phyloP scores from a whole-genome alignment of 1,284 basidiomycete species.

The Papiliotrema terrestris region DNA sequence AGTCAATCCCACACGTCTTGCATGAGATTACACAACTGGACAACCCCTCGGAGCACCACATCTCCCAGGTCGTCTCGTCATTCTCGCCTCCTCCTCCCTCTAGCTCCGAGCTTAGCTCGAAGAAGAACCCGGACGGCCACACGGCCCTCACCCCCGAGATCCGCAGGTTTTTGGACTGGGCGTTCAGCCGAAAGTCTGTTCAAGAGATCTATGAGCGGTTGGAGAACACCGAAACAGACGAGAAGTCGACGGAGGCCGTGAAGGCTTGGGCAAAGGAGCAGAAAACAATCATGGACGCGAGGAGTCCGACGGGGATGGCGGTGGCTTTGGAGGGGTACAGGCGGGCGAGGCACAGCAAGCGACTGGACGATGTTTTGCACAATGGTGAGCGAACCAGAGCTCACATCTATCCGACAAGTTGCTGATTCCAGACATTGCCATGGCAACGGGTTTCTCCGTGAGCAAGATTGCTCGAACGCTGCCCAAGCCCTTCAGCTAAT shows the following conservation, averaged over 20 bases:
- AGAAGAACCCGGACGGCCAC: slow-evolving; percentile 57
- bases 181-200: slow-evolving; percentile 67
- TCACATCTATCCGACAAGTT: too few relatives aligned
- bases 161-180: slow-evolving; percentile 70
- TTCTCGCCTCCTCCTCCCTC: slow-evolving; percentile 20
- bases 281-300: slow-evolving; percentile 59
- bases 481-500: not conserved
- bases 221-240: slow-evolving; percentile 45
- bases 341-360: slow-evolving; percentile 58
- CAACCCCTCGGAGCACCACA: slow-evolving; percentile 20
- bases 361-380: slow-evolving; percentile 64
- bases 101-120: slow-evolving; percentile 61
- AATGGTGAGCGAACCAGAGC: slow-evolving; percentile 83
- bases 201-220: slow-evolving; percentile 67
- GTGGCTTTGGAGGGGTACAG: slow-evolving; percentile 76
- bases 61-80: slow-evolving; percentile 25
- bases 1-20: slow-evolving; percentile 64
- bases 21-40: slow-evolving; percentile 44
- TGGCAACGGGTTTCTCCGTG: slow-evolving; percentile 32
- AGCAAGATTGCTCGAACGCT: not conserved
- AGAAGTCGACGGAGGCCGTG: slow-evolving; percentile 53
- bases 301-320: slow-evolving; percentile 86
- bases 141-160: slow-evolving; percentile 61
- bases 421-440: slow-evolving; percentile 26
- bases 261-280: slow-evolving; percentile 72